A percentile compares a stretch with the other conserved stretches of the same genome.
phyloP scores from a whole-genome alignment of 495 filamentous ascomycete species.

The Aspergillus kassunensis region DNA sequence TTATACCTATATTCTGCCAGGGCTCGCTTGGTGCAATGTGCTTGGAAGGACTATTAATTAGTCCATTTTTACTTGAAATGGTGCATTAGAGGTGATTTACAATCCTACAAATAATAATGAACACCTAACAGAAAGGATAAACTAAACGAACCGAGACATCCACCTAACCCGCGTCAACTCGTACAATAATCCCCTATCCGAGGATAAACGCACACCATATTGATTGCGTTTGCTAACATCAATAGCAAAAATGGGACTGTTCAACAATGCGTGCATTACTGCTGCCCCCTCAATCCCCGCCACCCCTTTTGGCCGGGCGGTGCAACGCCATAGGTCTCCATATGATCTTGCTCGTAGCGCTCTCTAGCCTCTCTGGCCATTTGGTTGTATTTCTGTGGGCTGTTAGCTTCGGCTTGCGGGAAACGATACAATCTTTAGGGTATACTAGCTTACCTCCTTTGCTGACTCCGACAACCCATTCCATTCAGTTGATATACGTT shows the following conservation, averaged over 20 bases:
- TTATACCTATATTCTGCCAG: too few relatives aligned
- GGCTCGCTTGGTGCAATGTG: too few relatives aligned
- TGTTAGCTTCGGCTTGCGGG: neutral
- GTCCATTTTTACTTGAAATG: too few relatives aligned
- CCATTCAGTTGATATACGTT: conserved; percentile 51
- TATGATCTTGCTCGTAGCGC: conserved; percentile 34
- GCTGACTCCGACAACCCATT: conserved; percentile 42
- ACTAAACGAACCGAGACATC: neutral
- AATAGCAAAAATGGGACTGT: neutral
- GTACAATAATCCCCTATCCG: neutral
- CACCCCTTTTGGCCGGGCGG: neutral
- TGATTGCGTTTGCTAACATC: neutral
- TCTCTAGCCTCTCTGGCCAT: conserved; percentile 17
- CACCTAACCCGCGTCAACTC: too few relatives aligned
- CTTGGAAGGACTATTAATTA: too few relatives aligned
- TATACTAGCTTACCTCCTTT: conserved; percentile 50
- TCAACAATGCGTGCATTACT: conserved; percentile 4
- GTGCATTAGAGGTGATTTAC: too few relatives aligned
- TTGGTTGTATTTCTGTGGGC: conserved; percentile 24
- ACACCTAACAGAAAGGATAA: too few relatives aligned
- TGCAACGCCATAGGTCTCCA: conserved; percentile 31
- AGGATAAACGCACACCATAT: neutral
- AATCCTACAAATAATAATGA: too few relatives aligned
- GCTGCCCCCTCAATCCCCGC: neutral
- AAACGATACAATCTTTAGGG: neutral